phyloP scores from a whole-genome alignment of 768 basidiomycete species.

The Mycena epipterygia region DNA sequence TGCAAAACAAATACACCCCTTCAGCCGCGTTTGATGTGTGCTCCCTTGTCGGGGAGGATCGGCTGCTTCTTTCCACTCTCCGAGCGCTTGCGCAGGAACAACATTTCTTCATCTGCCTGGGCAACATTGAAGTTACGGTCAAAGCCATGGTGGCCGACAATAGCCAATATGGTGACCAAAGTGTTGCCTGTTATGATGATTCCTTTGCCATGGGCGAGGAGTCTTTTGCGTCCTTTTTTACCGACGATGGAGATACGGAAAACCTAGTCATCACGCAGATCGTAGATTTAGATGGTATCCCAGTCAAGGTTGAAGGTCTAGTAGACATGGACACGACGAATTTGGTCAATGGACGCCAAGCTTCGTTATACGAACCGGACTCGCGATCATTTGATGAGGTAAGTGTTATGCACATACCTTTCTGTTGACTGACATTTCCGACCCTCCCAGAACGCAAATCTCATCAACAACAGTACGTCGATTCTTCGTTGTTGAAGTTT shows the following conservation, averaged over 20 bases:
- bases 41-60: neutral
- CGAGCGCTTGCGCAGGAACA: neutral
- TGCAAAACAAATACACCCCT: neutral
- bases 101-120: neutral
- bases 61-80: neutral
- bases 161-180: neutral
- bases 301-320: conserved; percentile 8
- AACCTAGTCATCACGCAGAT: neutral
- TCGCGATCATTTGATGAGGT: neutral
- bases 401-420: neutral
- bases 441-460: neutral
- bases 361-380: neutral
- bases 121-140: neutral
- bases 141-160: neutral
- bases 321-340: neutral
- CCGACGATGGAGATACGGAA: neutral
- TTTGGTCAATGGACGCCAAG: neutral
- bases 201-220: neutral
- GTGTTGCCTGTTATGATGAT: neutral
- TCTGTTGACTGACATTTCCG: neutral
- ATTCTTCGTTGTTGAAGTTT: neutral
- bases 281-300: neutral
- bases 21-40: neutral
- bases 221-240: neutral
- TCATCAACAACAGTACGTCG: neutral